These are phyloP conservation scores for Trametes cubensis DNA, from an alignment of 768 basidiomycete species.

Conservation along the genomic window DNA sequence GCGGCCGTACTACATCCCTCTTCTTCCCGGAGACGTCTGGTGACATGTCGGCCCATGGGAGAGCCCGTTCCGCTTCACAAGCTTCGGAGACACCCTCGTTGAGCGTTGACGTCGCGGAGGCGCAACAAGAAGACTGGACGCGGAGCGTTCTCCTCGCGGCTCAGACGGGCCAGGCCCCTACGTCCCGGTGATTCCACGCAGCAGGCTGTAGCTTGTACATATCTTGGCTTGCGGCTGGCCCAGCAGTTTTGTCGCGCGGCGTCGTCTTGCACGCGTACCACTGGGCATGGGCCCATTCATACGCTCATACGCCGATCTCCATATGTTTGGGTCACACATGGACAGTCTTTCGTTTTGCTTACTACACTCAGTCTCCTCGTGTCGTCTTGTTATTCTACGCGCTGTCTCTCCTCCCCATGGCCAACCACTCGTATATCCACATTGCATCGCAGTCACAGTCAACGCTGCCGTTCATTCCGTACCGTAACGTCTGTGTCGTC, in stretches of 20 bases:
- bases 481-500: constrained; percentile 27
- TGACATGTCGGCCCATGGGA: constrained; percentile 4
- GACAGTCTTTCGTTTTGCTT: constrained; percentile 21
- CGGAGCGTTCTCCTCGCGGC: constrained; percentile 71
- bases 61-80: constrained; percentile 26
- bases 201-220: constrained; percentile 12
- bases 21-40: constrained; percentile 15
- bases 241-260: constrained; percentile 11
- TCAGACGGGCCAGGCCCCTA: constrained; percentile 3
- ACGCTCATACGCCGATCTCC: background rate
- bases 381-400: constrained; percentile 21
- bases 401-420: constrained; percentile 2
- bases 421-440: background rate
- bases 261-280: constrained; percentile 1
- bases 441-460: constrained; percentile 1
- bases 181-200: background rate
- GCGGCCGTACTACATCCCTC: constrained; percentile 27
- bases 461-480: constrained; percentile 6
- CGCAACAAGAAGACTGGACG: constrained; percentile 68
- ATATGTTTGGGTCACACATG: constrained; percentile 13
- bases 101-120: constrained; percentile 42
- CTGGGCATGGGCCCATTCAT: background rate
- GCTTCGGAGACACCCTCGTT: constrained; percentile 53
- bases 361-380: constrained; percentile 9
- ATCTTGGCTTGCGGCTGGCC: constrained; percentile 21